phyloP scores from a whole-genome alignment of 1,284 basidiomycete species.

The Fomitopsis betulina region DNA sequence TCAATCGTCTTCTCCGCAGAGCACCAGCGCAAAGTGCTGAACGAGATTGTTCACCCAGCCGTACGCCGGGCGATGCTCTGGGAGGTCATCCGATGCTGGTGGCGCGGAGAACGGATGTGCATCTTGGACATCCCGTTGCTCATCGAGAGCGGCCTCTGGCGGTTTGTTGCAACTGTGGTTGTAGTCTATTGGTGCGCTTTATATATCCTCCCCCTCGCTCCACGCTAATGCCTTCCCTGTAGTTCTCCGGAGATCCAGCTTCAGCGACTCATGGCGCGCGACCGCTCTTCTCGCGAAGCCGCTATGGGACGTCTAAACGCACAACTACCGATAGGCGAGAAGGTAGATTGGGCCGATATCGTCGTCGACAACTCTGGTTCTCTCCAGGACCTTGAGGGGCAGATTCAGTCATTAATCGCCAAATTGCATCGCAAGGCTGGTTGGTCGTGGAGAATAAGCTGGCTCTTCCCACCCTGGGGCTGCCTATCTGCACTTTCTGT shows the following conservation, averaged over 20 bases:
- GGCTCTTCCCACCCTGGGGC: conserved; percentile 81
- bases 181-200: conserved; percentile 82
- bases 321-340: conserved; percentile 78
- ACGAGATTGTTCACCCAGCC: conserved; percentile 87
- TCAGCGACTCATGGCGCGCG: conserved; percentile 70
- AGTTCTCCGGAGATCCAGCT: conserved; percentile 78
- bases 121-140: conserved; percentile 93
- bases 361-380: conserved; percentile 90
- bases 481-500: conserved; percentile 35
- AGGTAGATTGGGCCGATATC: conserved; percentile 80
- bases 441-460: conserved; percentile 69
- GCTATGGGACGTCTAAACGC: conserved; percentile 75
- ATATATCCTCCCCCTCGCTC: background rate
- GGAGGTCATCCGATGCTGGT: conserved; percentile 70
- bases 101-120: conserved; percentile 73
- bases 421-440: conserved; percentile 51
- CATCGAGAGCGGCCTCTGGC: conserved; percentile 87
- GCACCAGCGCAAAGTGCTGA: conserved; percentile 68
- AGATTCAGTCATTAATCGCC: conserved; percentile 65
- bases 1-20: conserved; percentile 82
- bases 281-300: conserved; percentile 53
- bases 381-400: conserved; percentile 59
- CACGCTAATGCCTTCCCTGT: background rate
- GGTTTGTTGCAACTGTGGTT: conserved; percentile 79
- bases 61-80: conserved; percentile 76